These are phyloP conservation scores for Thelonectria olida DNA, from an alignment of 2,329 filamentous ascomycete species.

Conservation along the genomic window DNA sequence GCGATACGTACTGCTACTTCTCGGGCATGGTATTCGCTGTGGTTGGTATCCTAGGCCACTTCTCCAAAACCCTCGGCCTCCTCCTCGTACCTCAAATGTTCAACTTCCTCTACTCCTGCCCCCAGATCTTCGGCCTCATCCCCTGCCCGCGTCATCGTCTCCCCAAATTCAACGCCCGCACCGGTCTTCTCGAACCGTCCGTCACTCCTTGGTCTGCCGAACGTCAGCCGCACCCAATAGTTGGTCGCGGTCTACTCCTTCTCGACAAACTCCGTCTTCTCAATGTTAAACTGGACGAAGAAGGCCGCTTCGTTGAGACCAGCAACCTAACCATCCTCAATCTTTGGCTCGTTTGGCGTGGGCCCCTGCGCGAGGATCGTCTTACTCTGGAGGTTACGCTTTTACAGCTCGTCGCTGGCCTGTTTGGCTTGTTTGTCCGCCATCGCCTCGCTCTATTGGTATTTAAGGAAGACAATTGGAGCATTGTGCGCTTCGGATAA, in stretches of 20 bases:
- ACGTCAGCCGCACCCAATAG: conserved; percentile 71
- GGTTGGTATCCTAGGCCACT: conserved; percentile 95
- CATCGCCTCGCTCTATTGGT: conserved; percentile 88
- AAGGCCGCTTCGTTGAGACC: conserved; percentile 78
- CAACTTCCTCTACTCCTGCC: conserved; percentile 94
- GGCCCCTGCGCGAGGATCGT: conserved; percentile 86
- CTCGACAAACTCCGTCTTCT: conserved; percentile 76
- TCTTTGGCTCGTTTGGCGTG: conserved; percentile 95
- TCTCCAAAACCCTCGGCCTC: conserved; percentile 94
- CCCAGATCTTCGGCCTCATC: conserved; percentile 89
- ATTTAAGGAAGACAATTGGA: conserved; percentile 88
- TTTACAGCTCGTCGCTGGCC: conserved; percentile 80
- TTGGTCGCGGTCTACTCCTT: conserved; percentile 72
- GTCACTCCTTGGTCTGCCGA: conserved; percentile 77
- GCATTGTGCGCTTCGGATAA: conserved; percentile 44
- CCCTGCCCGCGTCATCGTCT: conserved; percentile 94
- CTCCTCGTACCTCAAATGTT: conserved; percentile 93
- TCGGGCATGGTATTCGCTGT: conserved; percentile 99
- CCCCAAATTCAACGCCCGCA: conserved; percentile 85
- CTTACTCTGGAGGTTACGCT: conserved; percentile 81
- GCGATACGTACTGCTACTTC: conserved; percentile 99
- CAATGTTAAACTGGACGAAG: conserved; percentile 71
- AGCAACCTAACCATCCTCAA: conserved; percentile 95
- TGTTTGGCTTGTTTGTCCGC: conserved; percentile 85
- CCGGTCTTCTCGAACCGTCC: conserved; percentile 86